Evolutionary conservation across 345 rosid species (phyloP).

Genomic region (Nephelium lappaceum): DNA sequence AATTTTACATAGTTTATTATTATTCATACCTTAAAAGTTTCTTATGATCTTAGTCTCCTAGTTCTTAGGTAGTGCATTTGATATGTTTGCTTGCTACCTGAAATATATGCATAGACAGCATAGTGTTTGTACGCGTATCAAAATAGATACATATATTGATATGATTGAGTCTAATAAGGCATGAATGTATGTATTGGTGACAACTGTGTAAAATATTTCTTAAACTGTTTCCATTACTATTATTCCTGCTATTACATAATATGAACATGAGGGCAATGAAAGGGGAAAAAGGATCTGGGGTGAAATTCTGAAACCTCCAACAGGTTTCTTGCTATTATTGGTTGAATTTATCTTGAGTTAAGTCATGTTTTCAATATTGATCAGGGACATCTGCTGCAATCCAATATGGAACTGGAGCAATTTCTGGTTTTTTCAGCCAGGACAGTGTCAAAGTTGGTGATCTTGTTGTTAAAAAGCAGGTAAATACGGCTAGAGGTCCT

Average conservation of each 20-base stretch:
- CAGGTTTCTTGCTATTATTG: not conserved
- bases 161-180: not conserved
- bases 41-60: not conserved
- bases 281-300: not conserved
- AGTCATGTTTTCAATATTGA: slow-evolving; percentile 10
- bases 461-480: slow-evolving; percentile 66
- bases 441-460: slow-evolving; percentile 66
- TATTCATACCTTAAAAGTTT: not conserved
- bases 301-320: not conserved
- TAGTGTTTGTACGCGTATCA: not conserved
- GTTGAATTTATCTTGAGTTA: not conserved
- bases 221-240: not conserved
- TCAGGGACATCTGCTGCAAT: slow-evolving; percentile 82
- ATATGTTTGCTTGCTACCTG: not conserved
- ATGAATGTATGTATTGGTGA: slow-evolving; percentile 3
- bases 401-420: slow-evolving; percentile 74
- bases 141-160: not conserved
- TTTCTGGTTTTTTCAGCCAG: slow-evolving; percentile 63
- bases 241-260: not conserved
- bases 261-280: not conserved
- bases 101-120: not conserved
- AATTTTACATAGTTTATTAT: not conserved
- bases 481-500: slow-evolving; percentile 13
- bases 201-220: not conserved
- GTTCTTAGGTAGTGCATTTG: not conserved